These are phyloP conservation scores for Pleurotus pulmonarius DNA, from an alignment of 768 basidiomycete species.

Conservation along the genomic window DNA sequence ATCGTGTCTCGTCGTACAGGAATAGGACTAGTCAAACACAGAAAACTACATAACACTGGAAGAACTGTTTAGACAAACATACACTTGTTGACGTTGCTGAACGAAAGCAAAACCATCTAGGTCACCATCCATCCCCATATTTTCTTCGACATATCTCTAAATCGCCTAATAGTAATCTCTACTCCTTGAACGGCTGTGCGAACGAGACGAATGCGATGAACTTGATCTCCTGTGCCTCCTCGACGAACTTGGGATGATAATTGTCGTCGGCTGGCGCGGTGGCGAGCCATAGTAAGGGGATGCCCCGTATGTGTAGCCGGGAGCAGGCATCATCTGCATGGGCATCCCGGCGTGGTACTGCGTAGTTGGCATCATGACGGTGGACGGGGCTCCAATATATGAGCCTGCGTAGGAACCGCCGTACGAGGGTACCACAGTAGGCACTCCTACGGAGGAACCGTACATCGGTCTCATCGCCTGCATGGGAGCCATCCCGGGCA, in stretches of 20 bases:
- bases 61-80: not conserved
- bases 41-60: not conserved
- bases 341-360: constrained; percentile 1
- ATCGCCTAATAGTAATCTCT: not conserved
- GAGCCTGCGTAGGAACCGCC: not conserved
- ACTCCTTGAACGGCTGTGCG: not conserved
- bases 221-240: not conserved
- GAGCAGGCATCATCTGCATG: not conserved
- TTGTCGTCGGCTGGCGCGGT: not conserved
- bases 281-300: constrained; percentile 1
- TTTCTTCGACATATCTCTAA: not conserved
- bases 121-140: not conserved
- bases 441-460: not conserved
- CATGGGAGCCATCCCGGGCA: not conserved
- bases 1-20: not conserved
- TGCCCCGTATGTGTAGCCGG: not conserved
- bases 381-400: not conserved
- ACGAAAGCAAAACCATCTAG: not conserved
- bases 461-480: not conserved
- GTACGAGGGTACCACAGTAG: not conserved
- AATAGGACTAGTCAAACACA: not conserved
- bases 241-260: not conserved
- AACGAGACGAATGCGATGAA: not conserved
- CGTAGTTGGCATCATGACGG: constrained; percentile 1
- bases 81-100: not conserved